These are phyloP conservation scores for Orbilia ellipsospora DNA, from an alignment of 2,329 filamentous ascomycete genomes.

Conservation along the genomic window DNA sequence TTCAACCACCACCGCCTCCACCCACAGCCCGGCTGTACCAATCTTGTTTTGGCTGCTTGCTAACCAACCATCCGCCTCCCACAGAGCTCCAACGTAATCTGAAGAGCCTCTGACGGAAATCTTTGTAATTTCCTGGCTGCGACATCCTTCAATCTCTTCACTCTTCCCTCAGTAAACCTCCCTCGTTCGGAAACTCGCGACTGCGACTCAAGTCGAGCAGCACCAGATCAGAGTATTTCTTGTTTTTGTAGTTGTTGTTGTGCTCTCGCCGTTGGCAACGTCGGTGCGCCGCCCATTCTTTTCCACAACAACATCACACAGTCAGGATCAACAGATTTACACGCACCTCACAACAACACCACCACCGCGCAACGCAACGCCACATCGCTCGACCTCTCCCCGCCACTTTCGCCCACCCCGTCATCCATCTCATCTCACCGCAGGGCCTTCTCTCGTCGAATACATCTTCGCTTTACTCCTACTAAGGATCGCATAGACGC, in stretches of 20 bases:
- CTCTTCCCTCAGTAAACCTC: slow-evolving; percentile 1
- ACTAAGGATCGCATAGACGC: not conserved
- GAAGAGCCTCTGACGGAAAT: slow-evolving; percentile 50
- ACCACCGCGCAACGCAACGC: slow-evolving; percentile 36
- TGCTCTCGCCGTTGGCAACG: not conserved
- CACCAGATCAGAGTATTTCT: not conserved
- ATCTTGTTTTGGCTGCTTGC: slow-evolving; percentile 55
- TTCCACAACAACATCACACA: slow-evolving; percentile 36
- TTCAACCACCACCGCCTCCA: slow-evolving; percentile 24
- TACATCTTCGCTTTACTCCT: not conserved
- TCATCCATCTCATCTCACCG: not conserved
- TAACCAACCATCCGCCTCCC: slow-evolving; percentile 54
- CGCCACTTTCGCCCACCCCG: slow-evolving; percentile 3
- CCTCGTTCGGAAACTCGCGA: slow-evolving; percentile 19
- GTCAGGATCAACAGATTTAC: slow-evolving; percentile 31
- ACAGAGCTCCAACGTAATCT: slow-evolving; percentile 55
- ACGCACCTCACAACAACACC: not conserved
- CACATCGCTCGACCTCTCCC: slow-evolving; percentile 13
- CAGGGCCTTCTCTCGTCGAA: not conserved
- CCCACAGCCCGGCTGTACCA: slow-evolving; percentile 29
- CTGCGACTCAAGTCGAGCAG: slow-evolving; percentile 21
- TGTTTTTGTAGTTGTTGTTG: not conserved
- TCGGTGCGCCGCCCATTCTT: slow-evolving; percentile 9
- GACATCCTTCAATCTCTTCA: slow-evolving; percentile 26
- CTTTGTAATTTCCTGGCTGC: slow-evolving; percentile 46